phyloP scores from a whole-genome alignment of 768 basidiomycete species.

The Tephrocybe rancida region DNA sequence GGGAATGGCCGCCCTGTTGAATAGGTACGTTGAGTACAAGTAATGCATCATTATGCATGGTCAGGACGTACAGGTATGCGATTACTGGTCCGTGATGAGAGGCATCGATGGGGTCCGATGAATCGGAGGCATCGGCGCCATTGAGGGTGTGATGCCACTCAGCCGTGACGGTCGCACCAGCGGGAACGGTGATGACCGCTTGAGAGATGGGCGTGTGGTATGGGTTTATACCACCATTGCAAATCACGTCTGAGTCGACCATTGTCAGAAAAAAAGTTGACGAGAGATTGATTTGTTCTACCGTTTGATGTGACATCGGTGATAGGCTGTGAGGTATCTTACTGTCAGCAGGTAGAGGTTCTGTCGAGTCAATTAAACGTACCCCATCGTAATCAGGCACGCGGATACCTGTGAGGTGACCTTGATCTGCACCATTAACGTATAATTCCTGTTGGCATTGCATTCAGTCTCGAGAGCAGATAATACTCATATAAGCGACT shows the following conservation, averaged over 20 bases:
- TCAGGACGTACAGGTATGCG: conserved; percentile 45
- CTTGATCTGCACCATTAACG: conserved; percentile 52
- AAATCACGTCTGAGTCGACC: conserved; percentile 39
- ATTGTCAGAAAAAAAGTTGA: not conserved
- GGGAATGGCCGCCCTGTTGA: conserved; percentile 44
- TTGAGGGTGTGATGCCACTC: conserved; percentile 54
- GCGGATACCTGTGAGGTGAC: conserved; percentile 44
- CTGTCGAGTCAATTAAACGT: conserved; percentile 3
- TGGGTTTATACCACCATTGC: conserved; percentile 63
- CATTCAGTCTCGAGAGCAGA: too few relatives aligned
- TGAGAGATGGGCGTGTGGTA: conserved; percentile 49
- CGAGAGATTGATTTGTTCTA: not conserved
- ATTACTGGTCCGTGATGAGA: conserved; percentile 56
- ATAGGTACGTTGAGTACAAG: not conserved
- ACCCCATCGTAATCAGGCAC: conserved; percentile 47
- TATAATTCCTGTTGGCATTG: conserved; percentile 39
- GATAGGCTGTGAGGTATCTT: conserved; percentile 44
- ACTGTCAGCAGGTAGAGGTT: not conserved
- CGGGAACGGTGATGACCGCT: conserved; percentile 48
- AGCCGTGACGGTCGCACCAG: conserved; percentile 53
- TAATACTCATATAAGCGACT: too few relatives aligned
- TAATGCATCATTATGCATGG: not conserved
- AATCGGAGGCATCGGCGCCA: conserved; percentile 41
- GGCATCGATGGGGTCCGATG: conserved; percentile 50
- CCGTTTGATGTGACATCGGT: conserved; percentile 56